A percentile compares a stretch with the other conserved stretches of the same genome.
Conservation (phyloP, 306 rosid genomes). For the Begonia peltatifolia region DNA sequence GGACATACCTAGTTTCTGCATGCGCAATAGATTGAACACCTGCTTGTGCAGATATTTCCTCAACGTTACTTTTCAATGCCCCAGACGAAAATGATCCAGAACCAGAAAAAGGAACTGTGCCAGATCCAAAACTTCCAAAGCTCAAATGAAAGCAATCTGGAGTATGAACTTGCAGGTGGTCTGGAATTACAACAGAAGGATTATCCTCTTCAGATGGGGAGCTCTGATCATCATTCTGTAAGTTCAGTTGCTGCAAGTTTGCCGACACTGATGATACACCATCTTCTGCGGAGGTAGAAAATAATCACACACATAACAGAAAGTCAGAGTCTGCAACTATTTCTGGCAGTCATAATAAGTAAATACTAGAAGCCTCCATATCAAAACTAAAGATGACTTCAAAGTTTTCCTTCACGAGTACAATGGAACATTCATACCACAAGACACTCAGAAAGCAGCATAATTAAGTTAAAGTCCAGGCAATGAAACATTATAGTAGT, state of each 20-base stretch:
- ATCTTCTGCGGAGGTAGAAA: conserved; percentile 40
- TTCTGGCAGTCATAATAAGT: neutral
- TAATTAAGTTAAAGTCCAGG: too few relatives aligned
- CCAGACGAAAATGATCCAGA: conserved; percentile 32
- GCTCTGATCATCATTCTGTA: conserved; percentile 48
- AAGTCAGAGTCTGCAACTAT: neutral
- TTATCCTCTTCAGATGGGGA: conserved; percentile 52
- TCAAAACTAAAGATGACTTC: too few relatives aligned
- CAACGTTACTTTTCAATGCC: conserved; percentile 42
- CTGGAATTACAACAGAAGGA: conserved; percentile 81
- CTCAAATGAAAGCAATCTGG: conserved; percentile 91
- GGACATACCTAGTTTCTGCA: conserved; percentile 49
- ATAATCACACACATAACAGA: neutral
- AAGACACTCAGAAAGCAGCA: too few relatives aligned
- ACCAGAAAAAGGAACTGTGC: conserved; percentile 27
- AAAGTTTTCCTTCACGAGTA: too few relatives aligned
- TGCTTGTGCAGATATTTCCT: conserved; percentile 53
- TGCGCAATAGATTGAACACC: conserved; percentile 62
- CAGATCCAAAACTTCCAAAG: conserved; percentile 94
- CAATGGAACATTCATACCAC: too few relatives aligned
- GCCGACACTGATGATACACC: conserved; percentile 52
- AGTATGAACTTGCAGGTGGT: conserved; percentile 81
- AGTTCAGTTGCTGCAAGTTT: conserved; percentile 55
- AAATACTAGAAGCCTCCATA: too few relatives aligned
- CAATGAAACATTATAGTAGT: too few relatives aligned